A percentile compares a stretch with the other conserved stretches of the same genome.
These are phyloP conservation scores for Eudorina sp. DNA, from an alignment of 139 green algal species.

Conservation along the genomic window DNA sequence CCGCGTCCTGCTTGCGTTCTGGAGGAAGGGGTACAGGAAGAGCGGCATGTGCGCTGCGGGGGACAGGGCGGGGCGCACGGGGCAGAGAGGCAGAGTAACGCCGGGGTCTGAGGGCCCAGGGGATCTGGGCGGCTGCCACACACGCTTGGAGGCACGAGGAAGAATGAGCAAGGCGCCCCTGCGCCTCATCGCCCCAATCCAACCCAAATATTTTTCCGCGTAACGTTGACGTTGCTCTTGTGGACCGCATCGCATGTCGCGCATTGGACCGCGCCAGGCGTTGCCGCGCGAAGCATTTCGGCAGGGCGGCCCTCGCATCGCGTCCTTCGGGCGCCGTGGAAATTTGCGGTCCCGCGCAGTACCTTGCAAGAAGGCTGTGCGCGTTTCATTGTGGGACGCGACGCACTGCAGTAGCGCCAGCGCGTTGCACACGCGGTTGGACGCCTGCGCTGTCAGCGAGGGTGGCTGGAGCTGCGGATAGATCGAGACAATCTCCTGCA, in stretches of 20 bases:
- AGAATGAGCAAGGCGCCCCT: no score
- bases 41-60: conserved; percentile 95
- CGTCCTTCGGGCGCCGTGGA: no score
- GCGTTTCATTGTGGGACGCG: conserved; percentile 94
- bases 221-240: background rate
- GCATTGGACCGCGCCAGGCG: background rate
- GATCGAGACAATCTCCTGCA: conserved; percentile 98
- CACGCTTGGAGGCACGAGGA: no score
- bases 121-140: no score
- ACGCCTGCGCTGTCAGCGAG: conserved; percentile 92
- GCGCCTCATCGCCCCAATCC: background rate
- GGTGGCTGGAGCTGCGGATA: conserved; percentile 96
- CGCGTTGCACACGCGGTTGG: conserved; percentile 98
- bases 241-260: background rate
- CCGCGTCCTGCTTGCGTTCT: conserved; percentile 95
- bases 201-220: background rate
- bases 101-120: background rate
- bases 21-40: conserved; percentile 99
- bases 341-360: no score
- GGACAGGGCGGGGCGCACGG: background rate
- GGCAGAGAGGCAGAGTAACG: background rate
- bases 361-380: conserved; percentile 94
- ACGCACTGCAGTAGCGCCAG: conserved; percentile 98
- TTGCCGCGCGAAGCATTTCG: no score
- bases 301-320: no score